Conservation (phyloP, 768 basidiomycete genomes). For the Cubamyces lactineus region DNA sequence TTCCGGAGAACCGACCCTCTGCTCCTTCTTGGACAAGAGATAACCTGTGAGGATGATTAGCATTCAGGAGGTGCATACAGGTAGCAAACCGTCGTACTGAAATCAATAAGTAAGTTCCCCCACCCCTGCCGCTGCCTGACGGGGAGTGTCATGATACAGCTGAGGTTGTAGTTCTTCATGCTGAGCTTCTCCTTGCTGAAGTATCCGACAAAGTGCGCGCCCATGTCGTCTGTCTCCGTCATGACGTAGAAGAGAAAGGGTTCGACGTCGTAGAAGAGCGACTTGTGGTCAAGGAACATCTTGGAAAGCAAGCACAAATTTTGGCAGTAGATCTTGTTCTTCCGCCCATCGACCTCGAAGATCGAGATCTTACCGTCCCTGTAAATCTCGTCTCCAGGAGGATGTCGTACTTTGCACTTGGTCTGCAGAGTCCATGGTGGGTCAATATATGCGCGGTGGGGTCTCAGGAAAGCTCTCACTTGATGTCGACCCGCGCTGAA, state of each 20-base stretch:
- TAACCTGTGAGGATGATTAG: constrained; percentile 65
- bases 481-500: constrained; percentile 86
- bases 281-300: constrained; percentile 99
- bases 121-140: constrained; percentile 94
- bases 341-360: constrained; percentile 97
- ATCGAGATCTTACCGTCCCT: constrained; percentile 86
- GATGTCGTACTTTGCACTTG: constrained; percentile 94
- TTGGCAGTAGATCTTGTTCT: constrained; percentile 99
- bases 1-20: constrained; percentile 88
- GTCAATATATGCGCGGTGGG: background rate
- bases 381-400: constrained; percentile 98
- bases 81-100: constrained; percentile 67
- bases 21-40: constrained; percentile 93
- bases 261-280: constrained; percentile 98
- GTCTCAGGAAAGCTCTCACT: constrained; percentile 47
- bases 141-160: constrained; percentile 99
- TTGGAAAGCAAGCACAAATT: constrained; percentile 97
- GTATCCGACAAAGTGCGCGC: constrained; percentile 95
- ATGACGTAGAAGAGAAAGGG: constrained; percentile 99
- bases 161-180: constrained; percentile 94
- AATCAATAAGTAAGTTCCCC: constrained; percentile 97
- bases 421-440: constrained; percentile 49
- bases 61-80: background rate
- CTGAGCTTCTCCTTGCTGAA: constrained; percentile 99
- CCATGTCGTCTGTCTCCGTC: constrained; percentile 86